These are phyloP conservation scores for Noccaea bulbosa DNA, from an alignment of 345 rosid species.

Conservation along the genomic window DNA sequence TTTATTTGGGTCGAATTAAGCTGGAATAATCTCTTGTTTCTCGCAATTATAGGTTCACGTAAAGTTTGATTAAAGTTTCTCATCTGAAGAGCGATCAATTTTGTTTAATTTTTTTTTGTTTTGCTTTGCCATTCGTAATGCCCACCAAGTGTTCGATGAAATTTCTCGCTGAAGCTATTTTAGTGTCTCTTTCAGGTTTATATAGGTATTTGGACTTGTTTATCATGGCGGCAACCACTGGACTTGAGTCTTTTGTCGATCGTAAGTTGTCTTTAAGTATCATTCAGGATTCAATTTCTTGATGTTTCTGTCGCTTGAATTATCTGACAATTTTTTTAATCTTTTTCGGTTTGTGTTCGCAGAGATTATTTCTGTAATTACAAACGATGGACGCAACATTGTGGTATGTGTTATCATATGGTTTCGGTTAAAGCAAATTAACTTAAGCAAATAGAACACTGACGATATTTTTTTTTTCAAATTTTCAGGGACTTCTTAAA, in stretches of 20 bases:
- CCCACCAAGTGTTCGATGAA: slow-evolving; percentile 43
- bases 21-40: not conserved
- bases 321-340: not conserved
- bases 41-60: slow-evolving; percentile 1
- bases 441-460: no score
- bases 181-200: slow-evolving; percentile 16
- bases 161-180: not conserved
- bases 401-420: slow-evolving; percentile 53
- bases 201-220: not conserved
- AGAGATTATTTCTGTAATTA: slow-evolving; percentile 78
- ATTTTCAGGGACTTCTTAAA: slow-evolving; percentile 66
- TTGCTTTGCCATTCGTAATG: not conserved
- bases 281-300: not conserved
- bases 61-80: not conserved
- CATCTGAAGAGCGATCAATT: not conserved
- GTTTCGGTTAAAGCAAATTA: no score
- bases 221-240: slow-evolving; percentile 66
- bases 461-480: no score
- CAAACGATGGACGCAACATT: slow-evolving; percentile 92
- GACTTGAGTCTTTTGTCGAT: slow-evolving; percentile 84
- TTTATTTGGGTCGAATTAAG: slow-evolving; percentile 12
- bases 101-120: not conserved
- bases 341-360: slow-evolving; percentile 33
- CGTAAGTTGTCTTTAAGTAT: slow-evolving; percentile 45
- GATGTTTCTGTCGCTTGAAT: not conserved